Evolutionary conservation across 148 eudicot genomes (phyloP).

Genomic region (Fagopyrum homotropicum): DNA sequence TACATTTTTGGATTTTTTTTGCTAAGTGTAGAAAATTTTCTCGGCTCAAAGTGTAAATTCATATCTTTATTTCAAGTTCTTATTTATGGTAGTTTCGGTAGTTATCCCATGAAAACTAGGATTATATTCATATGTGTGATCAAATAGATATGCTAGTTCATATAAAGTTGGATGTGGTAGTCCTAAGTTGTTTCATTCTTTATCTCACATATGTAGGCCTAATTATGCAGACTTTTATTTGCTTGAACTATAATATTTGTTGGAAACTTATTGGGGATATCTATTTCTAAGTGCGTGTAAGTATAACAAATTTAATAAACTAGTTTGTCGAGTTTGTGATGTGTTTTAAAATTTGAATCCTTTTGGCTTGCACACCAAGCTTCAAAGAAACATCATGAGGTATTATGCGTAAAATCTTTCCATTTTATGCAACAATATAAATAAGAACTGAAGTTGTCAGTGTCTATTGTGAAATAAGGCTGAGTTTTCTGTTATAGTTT

Average conservation of each 20-base stretch:
- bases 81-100: neutral
- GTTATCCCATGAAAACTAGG: neutral
- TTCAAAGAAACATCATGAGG: conserved; percentile 93
- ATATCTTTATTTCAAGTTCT: neutral
- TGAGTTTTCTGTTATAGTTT: neutral
- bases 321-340: conserved; percentile 85
- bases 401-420: conserved; percentile 13
- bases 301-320: conserved; percentile 81
- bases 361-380: conserved; percentile 82
- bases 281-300: conserved; percentile 26
- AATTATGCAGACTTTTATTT: neutral
- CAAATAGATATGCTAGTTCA: neutral
- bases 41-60: neutral
- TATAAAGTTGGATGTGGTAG: neutral
- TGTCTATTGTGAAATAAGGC: neutral
- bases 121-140: neutral
- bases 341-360: conserved; percentile 67
- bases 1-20: neutral
- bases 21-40: neutral
- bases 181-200: neutral
- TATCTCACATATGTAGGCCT: neutral
- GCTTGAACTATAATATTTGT: neutral
- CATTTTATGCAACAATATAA: neutral
- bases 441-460: neutral
- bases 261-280: neutral